Evolutionary conservation across 176 grass and related monocot genomes (phyloP).

Genomic region (Oryza meyeriana): DNA sequence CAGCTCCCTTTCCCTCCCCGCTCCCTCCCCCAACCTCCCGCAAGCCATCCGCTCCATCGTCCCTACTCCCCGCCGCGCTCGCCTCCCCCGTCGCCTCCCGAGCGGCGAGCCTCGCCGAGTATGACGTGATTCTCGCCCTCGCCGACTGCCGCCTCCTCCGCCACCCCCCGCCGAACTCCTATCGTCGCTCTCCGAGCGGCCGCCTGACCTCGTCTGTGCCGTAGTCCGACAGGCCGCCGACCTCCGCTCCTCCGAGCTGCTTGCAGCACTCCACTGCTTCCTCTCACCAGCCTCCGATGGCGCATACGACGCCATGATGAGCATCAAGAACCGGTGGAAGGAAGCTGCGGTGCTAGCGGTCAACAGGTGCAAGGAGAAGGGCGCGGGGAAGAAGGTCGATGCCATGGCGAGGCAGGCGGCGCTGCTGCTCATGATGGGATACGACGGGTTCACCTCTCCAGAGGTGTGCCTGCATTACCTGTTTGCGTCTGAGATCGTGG

Average conservation of each 20-base stretch:
- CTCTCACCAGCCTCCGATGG: conserved; percentile 52
- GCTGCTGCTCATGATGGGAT: conserved; percentile 73
- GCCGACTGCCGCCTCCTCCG: conserved; percentile 39
- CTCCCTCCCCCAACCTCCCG: neutral
- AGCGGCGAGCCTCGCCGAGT: conserved; percentile 21
- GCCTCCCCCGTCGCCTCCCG: conserved; percentile 37
- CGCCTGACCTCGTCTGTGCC: conserved; percentile 53
- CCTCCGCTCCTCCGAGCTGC: conserved; percentile 53
- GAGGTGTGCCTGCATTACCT: conserved; percentile 86
- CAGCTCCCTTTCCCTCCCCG: conserved; percentile 31
- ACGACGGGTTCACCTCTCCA: conserved; percentile 58
- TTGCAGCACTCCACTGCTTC: conserved; percentile 55
- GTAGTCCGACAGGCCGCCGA: conserved; percentile 58
- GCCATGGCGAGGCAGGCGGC: conserved; percentile 33
- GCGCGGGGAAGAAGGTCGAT: conserved; percentile 23
- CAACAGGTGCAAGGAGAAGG: conserved; percentile 33
- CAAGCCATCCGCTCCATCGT: conserved; percentile 30
- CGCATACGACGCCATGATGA: conserved; percentile 56
- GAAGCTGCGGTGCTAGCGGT: conserved; percentile 55
- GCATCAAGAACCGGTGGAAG: conserved; percentile 57
- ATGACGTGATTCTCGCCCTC: conserved; percentile 52
- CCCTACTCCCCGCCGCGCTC: conserved; percentile 32
- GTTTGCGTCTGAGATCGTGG: conserved; percentile 50
- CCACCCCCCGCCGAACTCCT: conserved; percentile 36
- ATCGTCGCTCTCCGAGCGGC: conserved; percentile 35